phyloP scores from a whole-genome alignment of 805 yeast genomes.

The Phaffomyces opuntiae region DNA sequence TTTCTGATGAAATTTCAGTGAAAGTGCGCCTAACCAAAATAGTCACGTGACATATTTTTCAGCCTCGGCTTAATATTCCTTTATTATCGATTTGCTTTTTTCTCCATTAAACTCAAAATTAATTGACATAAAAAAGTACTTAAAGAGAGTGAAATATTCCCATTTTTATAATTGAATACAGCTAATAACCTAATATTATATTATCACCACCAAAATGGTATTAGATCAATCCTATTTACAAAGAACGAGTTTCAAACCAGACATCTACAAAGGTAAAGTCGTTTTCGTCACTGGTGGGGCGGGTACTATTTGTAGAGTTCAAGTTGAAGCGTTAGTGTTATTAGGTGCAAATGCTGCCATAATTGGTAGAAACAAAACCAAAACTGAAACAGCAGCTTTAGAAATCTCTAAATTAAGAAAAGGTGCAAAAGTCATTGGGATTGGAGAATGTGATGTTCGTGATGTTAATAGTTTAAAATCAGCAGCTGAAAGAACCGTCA shows the following conservation, averaged over 20 bases:
- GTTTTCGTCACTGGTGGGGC: conserved; percentile 95
- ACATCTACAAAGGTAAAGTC: conserved; percentile 74
- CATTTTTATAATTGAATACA: not conserved
- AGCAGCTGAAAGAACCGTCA: conserved; percentile 64
- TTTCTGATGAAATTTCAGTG: not conserved
- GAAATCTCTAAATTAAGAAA: conserved; percentile 53
- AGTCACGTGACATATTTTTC: not conserved
- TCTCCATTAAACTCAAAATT: not conserved
- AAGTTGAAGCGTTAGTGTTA: conserved; percentile 73
- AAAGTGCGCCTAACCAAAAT: not conserved
- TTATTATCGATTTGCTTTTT: not conserved
- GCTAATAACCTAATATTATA: not conserved
- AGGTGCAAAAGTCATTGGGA: conserved; percentile 62
- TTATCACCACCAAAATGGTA: not conserved
- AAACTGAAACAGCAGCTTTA: conserved; percentile 59
- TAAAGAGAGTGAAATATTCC: not conserved
- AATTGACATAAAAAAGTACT: not conserved
- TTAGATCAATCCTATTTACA: conserved; percentile 23
- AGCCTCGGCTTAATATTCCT: not conserved
- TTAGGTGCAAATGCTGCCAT: conserved; percentile 87
- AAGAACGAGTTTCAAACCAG: conserved; percentile 41
- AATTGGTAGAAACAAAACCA: conserved; percentile 66
- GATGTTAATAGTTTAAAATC: conserved; percentile 46
- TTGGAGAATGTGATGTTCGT: conserved; percentile 76
- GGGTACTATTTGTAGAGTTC: conserved; percentile 90